Conservation (phyloP, 192 early-diverging fungal species). For the Lobosporangium transversale region DNA sequence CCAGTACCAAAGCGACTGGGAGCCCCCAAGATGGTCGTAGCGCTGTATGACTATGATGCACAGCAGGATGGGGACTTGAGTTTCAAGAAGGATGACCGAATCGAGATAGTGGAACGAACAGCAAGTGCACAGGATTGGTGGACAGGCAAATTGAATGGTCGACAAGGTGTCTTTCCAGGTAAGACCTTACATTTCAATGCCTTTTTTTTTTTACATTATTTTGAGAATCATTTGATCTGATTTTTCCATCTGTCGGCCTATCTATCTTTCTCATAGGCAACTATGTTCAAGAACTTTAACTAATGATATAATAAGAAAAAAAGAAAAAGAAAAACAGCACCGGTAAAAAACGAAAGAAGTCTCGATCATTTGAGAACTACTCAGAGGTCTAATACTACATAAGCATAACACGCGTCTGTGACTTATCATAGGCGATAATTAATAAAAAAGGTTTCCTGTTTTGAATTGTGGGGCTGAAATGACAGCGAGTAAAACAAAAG, state of each 20-base stretch:
- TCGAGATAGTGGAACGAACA: slow-evolving; percentile 75
- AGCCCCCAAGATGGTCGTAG: slow-evolving; percentile 64
- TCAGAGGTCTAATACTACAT: too few species aligned
- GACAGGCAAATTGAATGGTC: slow-evolving; percentile 75
- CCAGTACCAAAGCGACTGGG: slow-evolving; percentile 30
- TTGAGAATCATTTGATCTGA: not conserved
- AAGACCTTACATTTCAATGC: not conserved
- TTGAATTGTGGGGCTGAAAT: too few species aligned
- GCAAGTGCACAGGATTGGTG: slow-evolving; percentile 81
- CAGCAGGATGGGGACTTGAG: slow-evolving; percentile 77
- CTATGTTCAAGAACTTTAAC: slow-evolving; percentile 4
- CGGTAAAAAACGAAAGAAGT: not conserved
- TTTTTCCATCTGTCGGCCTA: not conserved
- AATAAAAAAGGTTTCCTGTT: too few species aligned
- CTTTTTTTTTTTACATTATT: not conserved
- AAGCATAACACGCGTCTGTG: too few species aligned
- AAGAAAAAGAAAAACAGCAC: not conserved
- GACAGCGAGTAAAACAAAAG: too few species aligned
- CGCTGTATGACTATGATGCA: slow-evolving; percentile 83
- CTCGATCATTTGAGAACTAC: too few species aligned
- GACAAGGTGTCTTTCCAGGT: slow-evolving; percentile 78
- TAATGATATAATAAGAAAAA: not conserved
- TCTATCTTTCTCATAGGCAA: not conserved
- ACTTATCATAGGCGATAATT: too few species aligned
- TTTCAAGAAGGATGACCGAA: slow-evolving; percentile 76